Base-by-base conservation (phyloP, 2,329 filamentous ascomycete species). In the Fonsecaea pedrosoi region DNA sequence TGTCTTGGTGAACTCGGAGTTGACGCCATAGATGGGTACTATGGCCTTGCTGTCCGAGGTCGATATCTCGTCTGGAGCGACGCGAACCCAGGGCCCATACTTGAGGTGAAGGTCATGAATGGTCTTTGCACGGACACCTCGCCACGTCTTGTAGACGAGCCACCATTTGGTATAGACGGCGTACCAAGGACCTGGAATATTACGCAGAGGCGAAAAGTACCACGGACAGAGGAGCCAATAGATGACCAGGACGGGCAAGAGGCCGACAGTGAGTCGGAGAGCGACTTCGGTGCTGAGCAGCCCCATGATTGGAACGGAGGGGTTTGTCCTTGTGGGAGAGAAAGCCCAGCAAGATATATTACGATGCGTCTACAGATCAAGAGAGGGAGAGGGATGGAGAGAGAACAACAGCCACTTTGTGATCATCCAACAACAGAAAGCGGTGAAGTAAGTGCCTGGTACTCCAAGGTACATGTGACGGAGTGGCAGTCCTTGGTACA, bases 1-100 rank as follows among this genome's bases (percentile, higher is more conserved):
- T 32, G 59, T 61, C 59, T 61, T 61, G 35, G 59, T 61, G 59
- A 61, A 61, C 45, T 61, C 59, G n/a, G 59, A 61, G 59, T 61
- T 61, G 59, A 61, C 59, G 59, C 59, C 59, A 37, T 61, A 61
- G 59, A 61, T 61, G 59, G 59, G 37, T 10, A 48, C 53, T 6
- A 61, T 61, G 32, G 59, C 59, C 48, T 61, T 61, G 45, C 34
- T 61, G 48, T 61, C 59, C 13, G 59, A 61, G 21, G 59, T 61
- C 48, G 59, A 61, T 12, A 61, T 61, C 59, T 61, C 59, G 37
- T 61, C 53, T 34, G 59, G 59, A 1, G 59, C 34, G 48, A 61
- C 48, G 12, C 59, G 48, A 8, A 61, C 59, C 45, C 48, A 61
- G 15, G 59, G 59, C 5, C 59, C 59, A 35, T 61, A 54, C 15